These are phyloP conservation scores for Afroboletus lepidellus DNA, from an alignment of 1,284 basidiomycete species.

Conservation along the genomic window DNA sequence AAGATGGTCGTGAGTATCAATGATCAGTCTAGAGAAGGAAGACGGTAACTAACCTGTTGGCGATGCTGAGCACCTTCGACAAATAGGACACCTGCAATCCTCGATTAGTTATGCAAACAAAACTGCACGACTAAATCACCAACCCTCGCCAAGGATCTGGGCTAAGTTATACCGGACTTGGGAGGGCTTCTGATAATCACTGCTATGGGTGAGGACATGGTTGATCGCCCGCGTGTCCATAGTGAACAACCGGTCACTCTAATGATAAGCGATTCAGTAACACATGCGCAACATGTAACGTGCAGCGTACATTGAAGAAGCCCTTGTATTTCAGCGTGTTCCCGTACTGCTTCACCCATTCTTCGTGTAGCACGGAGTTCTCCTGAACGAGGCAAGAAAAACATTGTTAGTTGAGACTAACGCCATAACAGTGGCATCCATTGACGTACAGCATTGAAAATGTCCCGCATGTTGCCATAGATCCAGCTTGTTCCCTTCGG, in stretches of 20 bases:
- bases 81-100: slow-evolving; percentile 18
- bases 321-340: slow-evolving; percentile 46
- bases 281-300: no score
- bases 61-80: slow-evolving; percentile 29
- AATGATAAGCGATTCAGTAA: neutral
- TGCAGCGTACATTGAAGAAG: slow-evolving; percentile 44
- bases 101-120: neutral
- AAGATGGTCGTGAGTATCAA: neutral
- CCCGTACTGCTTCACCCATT: slow-evolving; percentile 58
- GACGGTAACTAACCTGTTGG: slow-evolving; percentile 19
- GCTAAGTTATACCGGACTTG: slow-evolving; percentile 21
- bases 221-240: slow-evolving; percentile 38
- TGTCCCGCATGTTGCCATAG: neutral
- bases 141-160: slow-evolving; percentile 33
- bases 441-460: neutral
- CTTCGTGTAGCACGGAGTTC: slow-evolving; percentile 39
- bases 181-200: slow-evolving; percentile 38
- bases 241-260: slow-evolving; percentile 28
- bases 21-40: neutral
- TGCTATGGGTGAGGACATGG: slow-evolving; percentile 39
- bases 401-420: neutral
- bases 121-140: neutral
- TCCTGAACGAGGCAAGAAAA: slow-evolving; percentile 31
- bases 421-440: neutral
- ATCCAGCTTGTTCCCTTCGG: neutral